Conservation (phyloP, 176 grass and related monocot species). For the Avena insularis region DNA sequence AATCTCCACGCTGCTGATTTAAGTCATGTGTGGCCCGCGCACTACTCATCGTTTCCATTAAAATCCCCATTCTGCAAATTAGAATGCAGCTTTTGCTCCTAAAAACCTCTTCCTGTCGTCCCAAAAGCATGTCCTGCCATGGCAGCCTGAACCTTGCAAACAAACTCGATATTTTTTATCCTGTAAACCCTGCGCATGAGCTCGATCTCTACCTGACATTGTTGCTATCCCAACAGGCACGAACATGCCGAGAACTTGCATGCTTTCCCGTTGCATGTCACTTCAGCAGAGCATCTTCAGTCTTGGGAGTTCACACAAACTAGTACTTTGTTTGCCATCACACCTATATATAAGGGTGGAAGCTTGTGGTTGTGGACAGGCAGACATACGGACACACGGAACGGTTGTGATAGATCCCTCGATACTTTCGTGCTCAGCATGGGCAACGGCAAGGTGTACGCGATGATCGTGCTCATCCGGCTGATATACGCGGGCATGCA, state of each 20-base stretch:
- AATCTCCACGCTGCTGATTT: conserved; percentile 21
- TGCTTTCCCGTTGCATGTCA: background rate
- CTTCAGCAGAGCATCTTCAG: conserved; percentile 19
- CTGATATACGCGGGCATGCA: conserved; percentile 69
- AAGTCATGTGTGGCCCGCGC: conserved; percentile 45
- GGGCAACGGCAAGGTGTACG: conserved; percentile 56
- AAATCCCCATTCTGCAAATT: conserved; percentile 35
- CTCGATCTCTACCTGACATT: conserved; percentile 33
- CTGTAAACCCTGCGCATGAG: background rate
- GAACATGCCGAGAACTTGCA: conserved; percentile 53
- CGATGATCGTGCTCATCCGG: conserved; percentile 59
- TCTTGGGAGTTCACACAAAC: conserved; percentile 42
- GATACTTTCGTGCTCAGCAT: conserved; percentile 22
- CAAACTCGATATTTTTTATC: background rate
- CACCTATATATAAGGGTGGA: conserved; percentile 22
- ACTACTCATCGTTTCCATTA: conserved; percentile 28
- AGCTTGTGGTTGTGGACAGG: background rate
- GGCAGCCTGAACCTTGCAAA: background rate
- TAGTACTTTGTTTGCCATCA: background rate
- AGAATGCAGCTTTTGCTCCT: background rate
- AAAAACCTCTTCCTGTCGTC: conserved; percentile 41
- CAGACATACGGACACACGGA: background rate
- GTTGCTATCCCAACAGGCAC: conserved; percentile 30
- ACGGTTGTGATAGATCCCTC: background rate
- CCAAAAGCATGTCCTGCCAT: conserved; percentile 1